Evolutionary conservation across 2,329 filamentous ascomycete genomes (phyloP), one percentile per base, ranked within the genome.

Genomic region (Leptographium procerum): DNA sequence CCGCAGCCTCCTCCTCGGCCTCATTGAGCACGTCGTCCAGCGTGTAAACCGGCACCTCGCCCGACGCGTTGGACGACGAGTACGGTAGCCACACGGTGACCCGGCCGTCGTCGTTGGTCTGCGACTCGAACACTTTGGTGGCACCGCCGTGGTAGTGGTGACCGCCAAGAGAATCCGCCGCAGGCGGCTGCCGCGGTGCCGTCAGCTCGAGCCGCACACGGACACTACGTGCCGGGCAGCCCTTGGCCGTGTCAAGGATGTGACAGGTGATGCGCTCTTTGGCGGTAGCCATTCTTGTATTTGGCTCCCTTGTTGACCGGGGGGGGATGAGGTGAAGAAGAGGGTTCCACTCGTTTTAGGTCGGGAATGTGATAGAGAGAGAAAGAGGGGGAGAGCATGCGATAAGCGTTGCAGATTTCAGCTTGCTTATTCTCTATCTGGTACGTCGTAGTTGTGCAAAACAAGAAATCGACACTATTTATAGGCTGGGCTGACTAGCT

Each of bases 201-300:
- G 61, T 54, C 61, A 78, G 78, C 54, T 83, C 75, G 26, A 91
- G 81, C 57, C 80, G 83, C 59, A 91, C 87, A 63, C 78, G 77
- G 66, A 94, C 81, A 62, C 77, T 76, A 59, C 77, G 72, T 19
- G 83, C 89, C 26, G 89, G 89, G 59, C 79, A 79, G 67, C 89
- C 89, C 61, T 80, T 75, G n/a, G 84, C 81, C 13, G 88, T 92
- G 77, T 94, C 88, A 70, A 94, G 88, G 71, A 91, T 82, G 77
- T 94, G 89, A 77, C 88, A 92, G 70, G 89, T 92, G 67, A 94
- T 92, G 68, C 82, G 83, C 68, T 84, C 82, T 67, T 81, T 83
- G n/a, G 48, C 16, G 60, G 67, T 54, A 16, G 40, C 40, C 40
- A 43, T 43, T 40, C 10, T 40, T 40, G 13, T 7, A n/a, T 19